These are phyloP conservation scores for Sporothrix curviconia DNA, from an alignment of 2,329 filamentous ascomycete genomes.

Conservation along the genomic window DNA sequence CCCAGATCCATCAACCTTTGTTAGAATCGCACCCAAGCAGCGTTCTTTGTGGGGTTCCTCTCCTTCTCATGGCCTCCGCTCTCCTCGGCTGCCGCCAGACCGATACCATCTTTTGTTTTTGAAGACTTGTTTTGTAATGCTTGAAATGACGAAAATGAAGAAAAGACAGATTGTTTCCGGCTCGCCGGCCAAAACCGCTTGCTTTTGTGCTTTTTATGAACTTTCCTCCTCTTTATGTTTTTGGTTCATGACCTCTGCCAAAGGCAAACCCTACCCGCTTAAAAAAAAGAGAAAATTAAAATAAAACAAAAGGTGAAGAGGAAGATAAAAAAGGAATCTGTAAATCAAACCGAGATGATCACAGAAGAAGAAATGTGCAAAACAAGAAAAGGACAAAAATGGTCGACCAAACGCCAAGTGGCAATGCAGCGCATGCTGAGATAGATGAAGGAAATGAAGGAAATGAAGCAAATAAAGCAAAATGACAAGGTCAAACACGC, in stretches of 20 bases:
- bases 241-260: not conserved
- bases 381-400: not conserved
- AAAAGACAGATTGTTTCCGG: not conserved
- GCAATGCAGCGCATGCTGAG: conserved; percentile 13
- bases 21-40: no score
- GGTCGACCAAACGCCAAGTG: conserved; percentile 14
- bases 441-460: not conserved
- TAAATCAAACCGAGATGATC: not conserved
- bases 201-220: conserved; percentile 1
- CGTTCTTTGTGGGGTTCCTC: not conserved
- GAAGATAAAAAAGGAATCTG: not conserved
- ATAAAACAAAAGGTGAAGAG: not conserved
- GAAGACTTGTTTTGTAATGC: no score
- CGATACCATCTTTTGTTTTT: no score
- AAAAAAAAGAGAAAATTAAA: not conserved
- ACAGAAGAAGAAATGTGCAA: not conserved
- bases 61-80: not conserved
- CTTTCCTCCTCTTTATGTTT: not conserved
- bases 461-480: not conserved
- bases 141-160: no score
- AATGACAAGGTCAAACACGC: conserved; percentile 2
- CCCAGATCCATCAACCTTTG: not conserved
- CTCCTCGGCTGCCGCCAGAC: no score
- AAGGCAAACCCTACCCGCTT: not conserved
- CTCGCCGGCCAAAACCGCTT: conserved; percentile 9